Percentiles rank a stretch among this genome's conserved stretches.
These are phyloP conservation scores for Bipolaris oryzae DNA, from an alignment of 2,329 filamentous ascomycete genomes.

Conservation along the genomic window DNA sequence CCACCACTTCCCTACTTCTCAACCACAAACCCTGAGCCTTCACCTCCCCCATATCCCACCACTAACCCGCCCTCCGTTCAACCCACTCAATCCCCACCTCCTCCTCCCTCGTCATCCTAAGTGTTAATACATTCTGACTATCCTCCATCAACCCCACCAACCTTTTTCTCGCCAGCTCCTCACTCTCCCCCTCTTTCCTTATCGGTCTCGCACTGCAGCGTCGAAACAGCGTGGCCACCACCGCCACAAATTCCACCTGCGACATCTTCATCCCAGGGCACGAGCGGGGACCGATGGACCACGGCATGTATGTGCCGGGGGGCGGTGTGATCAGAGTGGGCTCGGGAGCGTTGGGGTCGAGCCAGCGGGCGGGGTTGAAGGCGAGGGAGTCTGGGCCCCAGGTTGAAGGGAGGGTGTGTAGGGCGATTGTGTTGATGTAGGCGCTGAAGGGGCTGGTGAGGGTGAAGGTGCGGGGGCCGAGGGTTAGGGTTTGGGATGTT, in stretches of 20 bases:
- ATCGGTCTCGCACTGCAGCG: slow-evolving; percentile 13
- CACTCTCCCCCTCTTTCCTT: slow-evolving; percentile 7
- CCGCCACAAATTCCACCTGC: slow-evolving; percentile 46
- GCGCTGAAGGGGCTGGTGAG: not conserved
- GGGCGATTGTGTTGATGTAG: slow-evolving; percentile 12
- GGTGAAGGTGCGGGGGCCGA: not conserved
- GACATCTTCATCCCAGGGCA: slow-evolving; percentile 46
- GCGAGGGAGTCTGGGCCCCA: slow-evolving; percentile 1
- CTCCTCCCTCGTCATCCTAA: slow-evolving; percentile 14
- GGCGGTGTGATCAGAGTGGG: not conserved
- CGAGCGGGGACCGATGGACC: slow-evolving; percentile 30
- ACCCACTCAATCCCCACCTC: not conserved
- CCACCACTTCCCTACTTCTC: too few relatives aligned
- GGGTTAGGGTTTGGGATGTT: not conserved
- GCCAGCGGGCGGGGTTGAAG: slow-evolving; percentile 3
- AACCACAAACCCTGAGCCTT: too few relatives aligned
- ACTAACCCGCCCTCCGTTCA: too few relatives aligned
- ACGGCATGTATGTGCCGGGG: slow-evolving; percentile 15
- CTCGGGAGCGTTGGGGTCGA: not conserved
- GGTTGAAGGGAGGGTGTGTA: slow-evolving; percentile 8
- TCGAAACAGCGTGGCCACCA: slow-evolving; percentile 27
- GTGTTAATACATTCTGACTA: slow-evolving; percentile 12
- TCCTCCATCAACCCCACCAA: slow-evolving; percentile 16
- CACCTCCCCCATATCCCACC: too few relatives aligned
- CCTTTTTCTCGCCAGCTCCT: slow-evolving; percentile 7